A percentile compares a stretch with the other conserved stretches of the same genome.
These are phyloP conservation scores for Wickerhamiella slavikovae DNA, from an alignment of 805 yeast species.

Conservation along the genomic window DNA sequence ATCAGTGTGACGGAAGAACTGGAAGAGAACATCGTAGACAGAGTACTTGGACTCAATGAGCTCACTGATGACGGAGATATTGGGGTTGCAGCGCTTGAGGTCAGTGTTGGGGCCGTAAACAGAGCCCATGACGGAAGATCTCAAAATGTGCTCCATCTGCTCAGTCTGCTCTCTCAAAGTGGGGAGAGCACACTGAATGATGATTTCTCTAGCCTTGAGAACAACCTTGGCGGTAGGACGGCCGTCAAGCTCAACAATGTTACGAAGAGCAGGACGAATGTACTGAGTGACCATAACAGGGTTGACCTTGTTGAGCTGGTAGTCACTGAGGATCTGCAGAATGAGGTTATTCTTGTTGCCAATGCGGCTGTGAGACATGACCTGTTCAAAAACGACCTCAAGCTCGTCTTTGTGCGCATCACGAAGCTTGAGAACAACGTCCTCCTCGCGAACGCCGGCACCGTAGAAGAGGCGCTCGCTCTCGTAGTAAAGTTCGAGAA, in stretches of 20 bases:
- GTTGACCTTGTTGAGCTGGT: constrained; percentile 59
- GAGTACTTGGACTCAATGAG: constrained; percentile 92
- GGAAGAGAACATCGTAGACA: constrained; percentile 88
- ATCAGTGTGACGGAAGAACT: constrained; percentile 66
- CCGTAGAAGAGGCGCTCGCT: constrained; percentile 62
- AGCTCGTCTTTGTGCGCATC: constrained; percentile 69
- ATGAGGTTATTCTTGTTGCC: constrained; percentile 83
- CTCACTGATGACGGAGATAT: constrained; percentile 59
- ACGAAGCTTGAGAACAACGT: constrained; percentile 67
- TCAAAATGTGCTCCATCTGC: constrained; percentile 88
- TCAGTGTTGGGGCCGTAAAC: constrained; percentile 69
- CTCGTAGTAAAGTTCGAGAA: constrained; percentile 51
- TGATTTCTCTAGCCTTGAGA: constrained; percentile 83
- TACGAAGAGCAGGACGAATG: constrained; percentile 52
- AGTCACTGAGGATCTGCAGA: constrained; percentile 63
- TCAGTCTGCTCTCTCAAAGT: constrained; percentile 90
- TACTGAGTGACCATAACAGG: constrained; percentile 46
- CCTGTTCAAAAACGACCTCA: constrained; percentile 46
- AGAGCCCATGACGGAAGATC: constrained; percentile 75
- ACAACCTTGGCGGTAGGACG: constrained; percentile 87
- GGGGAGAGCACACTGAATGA: constrained; percentile 92
- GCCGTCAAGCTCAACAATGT: constrained; percentile 71
- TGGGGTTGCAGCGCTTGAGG: constrained; percentile 50
- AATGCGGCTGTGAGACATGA: constrained; percentile 80
- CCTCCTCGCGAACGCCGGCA: constrained; percentile 44